Evolutionary conservation across 768 basidiomycete genomes (phyloP).

Genomic region (Lyophyllum decastes): DNA sequence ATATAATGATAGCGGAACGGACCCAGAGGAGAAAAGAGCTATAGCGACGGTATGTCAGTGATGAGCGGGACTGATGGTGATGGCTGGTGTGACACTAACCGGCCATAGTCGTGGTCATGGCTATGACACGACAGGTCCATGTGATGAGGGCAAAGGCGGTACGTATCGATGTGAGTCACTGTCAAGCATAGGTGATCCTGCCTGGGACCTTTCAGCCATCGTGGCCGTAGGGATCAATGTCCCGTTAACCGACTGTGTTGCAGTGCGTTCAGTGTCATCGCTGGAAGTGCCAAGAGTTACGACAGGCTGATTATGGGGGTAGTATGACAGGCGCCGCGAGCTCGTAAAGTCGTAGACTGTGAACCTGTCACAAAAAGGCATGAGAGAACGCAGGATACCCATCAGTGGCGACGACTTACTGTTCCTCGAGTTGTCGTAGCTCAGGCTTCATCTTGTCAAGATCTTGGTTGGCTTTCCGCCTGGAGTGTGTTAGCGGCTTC

Average conservation of each 20-base stretch:
- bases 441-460: slow-evolving; percentile 90
- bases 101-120: background rate
- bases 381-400: background rate
- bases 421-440: slow-evolving; percentile 89
- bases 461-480: slow-evolving; percentile 86
- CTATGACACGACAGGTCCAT: slow-evolving; percentile 11
- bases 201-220: slow-evolving; percentile 48
- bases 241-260: slow-evolving; percentile 41
- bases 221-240: slow-evolving; percentile 48
- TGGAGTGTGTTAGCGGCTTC: slow-evolving; percentile 94
- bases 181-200: slow-evolving; percentile 43
- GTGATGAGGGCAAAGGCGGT: slow-evolving; percentile 21
- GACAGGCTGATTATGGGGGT: slow-evolving; percentile 78
- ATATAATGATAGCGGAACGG: slow-evolving; percentile 10
- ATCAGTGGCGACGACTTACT: slow-evolving; percentile 47
- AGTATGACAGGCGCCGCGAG: slow-evolving; percentile 79
- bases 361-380: slow-evolving; percentile 54
- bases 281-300: slow-evolving; percentile 40
- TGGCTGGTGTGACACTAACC: slow-evolving; percentile 2
- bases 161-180: slow-evolving; percentile 30
- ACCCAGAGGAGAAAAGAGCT: background rate
- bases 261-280: slow-evolving; percentile 42
- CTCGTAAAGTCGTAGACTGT: slow-evolving; percentile 83
- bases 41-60: background rate
- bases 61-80: background rate